Conservation (phyloP, 148 eudicot genomes). For the Nepenthes mirabilis region DNA sequence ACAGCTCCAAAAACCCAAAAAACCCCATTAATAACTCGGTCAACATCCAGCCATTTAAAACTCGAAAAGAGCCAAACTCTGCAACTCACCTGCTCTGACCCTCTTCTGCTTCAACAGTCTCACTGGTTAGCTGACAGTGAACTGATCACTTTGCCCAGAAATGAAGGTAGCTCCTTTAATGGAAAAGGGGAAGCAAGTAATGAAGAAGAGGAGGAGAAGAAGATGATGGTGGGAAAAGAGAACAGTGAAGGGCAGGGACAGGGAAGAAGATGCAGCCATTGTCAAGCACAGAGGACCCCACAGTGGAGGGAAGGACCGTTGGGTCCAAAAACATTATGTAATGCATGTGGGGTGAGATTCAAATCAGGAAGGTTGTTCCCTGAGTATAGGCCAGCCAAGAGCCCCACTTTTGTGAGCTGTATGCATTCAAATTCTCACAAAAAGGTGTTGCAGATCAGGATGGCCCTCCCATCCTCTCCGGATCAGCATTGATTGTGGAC, state of each 20-base stretch:
- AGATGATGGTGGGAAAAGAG: conserved; percentile 1
- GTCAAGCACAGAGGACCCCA: conserved; percentile 35
- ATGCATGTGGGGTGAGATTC: conserved; percentile 52
- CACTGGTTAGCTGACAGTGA: conserved; percentile 40
- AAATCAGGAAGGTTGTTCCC: conserved; percentile 41
- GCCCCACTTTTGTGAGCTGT: conserved; percentile 37
- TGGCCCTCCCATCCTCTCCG: conserved; percentile 9
- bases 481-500: conserved; percentile 1
- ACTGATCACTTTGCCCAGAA: conserved; percentile 21
- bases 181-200: too few relatives aligned
- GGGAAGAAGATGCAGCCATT: conserved; percentile 34
- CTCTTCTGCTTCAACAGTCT: conserved; percentile 30
- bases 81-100: conserved; percentile 13
- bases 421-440: conserved; percentile 37
- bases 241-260: conserved; percentile 2
- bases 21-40: conserved; percentile 11
- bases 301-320: conserved; percentile 46
- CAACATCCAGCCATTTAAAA: neutral
- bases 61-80: neutral
- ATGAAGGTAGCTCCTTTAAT: conserved; percentile 3
- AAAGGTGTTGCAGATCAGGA: conserved; percentile 34
- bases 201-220: neutral
- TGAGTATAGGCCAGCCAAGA: conserved; percentile 47
- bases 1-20: conserved; percentile 11
- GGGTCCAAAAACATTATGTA: conserved; percentile 45